phyloP scores from a whole-genome alignment of 805 yeast genomes.

The Metschnikowia similis region DNA sequence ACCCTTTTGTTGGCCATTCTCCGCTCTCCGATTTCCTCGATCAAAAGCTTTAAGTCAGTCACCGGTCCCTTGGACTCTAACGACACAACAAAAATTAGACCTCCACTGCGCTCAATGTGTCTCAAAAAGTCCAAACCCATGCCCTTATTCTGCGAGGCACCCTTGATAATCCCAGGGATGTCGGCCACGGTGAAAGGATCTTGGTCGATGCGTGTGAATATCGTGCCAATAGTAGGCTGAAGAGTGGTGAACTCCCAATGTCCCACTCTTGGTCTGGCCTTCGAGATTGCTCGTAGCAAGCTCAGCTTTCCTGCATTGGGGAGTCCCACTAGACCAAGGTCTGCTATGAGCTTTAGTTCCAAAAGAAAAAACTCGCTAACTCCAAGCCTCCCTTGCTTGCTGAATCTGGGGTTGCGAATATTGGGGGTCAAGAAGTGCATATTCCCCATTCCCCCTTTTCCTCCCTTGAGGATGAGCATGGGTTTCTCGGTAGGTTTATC shows the following conservation, averaged over 20 bases:
- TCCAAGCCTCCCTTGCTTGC: slow-evolving; percentile 73
- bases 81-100: slow-evolving; percentile 81
- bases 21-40: slow-evolving; percentile 66
- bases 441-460: slow-evolving; percentile 93
- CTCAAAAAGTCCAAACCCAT: slow-evolving; percentile 91
- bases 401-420: slow-evolving; percentile 85
- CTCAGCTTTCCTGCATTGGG: slow-evolving; percentile 98
- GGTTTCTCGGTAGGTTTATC: slow-evolving; percentile 61
- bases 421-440: slow-evolving; percentile 86
- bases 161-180: slow-evolving; percentile 91
- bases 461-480: slow-evolving; percentile 70
- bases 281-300: slow-evolving; percentile 76
- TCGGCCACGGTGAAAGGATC: slow-evolving; percentile 90
- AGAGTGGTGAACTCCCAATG: slow-evolving; percentile 97
- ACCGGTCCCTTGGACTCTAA: slow-evolving; percentile 67
- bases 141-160: slow-evolving; percentile 81
- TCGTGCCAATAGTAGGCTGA: slow-evolving; percentile 89
- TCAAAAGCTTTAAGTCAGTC: slow-evolving; percentile 55
- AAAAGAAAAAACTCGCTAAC: slow-evolving; percentile 64
- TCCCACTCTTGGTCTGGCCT: slow-evolving; percentile 87
- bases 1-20: slow-evolving; percentile 59
- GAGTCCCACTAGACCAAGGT: slow-evolving; percentile 87
- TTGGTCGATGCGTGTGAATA: slow-evolving; percentile 57
- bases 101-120: slow-evolving; percentile 89
- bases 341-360: slow-evolving; percentile 87